These are phyloP conservation scores for Tripterygium wilfordii DNA, from an alignment of 177 flowering plant genomes.

Conservation along the genomic window DNA sequence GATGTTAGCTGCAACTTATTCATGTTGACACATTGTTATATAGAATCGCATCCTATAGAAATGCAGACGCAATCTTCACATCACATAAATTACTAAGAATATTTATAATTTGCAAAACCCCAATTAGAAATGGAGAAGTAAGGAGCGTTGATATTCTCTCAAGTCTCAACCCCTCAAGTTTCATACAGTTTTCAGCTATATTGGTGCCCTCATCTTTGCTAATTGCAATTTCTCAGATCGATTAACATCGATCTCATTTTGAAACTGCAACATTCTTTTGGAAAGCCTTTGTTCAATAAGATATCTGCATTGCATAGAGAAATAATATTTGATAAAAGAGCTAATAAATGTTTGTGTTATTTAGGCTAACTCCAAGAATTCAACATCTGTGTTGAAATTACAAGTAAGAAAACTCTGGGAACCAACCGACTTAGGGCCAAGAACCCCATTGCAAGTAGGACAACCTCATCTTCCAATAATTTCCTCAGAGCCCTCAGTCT, in stretches of 20 bases:
- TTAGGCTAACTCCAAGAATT: no score
- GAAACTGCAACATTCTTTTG: constrained; percentile 51
- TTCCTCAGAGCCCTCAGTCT: no score
- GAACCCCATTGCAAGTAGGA: no score
- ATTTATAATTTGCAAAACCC: constrained; percentile 59
- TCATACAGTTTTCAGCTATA: constrained; percentile 34
- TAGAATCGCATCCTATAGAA: no score
- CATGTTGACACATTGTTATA: no score
- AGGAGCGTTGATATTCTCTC: constrained; percentile 12
- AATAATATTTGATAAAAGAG: no score
- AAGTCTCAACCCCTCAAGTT: constrained; percentile 22
- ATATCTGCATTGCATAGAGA: constrained; percentile 52
- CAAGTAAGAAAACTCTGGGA: no score
- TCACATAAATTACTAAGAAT: constrained; percentile 51
- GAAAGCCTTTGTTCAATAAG: constrained; percentile 76
- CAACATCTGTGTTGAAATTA: no score
- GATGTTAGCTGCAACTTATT: no score
- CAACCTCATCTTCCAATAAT: no score
- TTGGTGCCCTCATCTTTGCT: constrained; percentile 26
- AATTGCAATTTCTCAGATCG: constrained; percentile 16
- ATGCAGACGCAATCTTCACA: not conserved
- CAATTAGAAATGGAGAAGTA: constrained; percentile 41
- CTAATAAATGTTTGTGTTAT: no score
- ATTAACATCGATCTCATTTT: constrained; percentile 32
- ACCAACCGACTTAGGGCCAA: no score